Evolutionary conservation across 495 filamentous ascomycete species (phyloP).

Genomic region (Penicillium longicatenatum): DNA sequence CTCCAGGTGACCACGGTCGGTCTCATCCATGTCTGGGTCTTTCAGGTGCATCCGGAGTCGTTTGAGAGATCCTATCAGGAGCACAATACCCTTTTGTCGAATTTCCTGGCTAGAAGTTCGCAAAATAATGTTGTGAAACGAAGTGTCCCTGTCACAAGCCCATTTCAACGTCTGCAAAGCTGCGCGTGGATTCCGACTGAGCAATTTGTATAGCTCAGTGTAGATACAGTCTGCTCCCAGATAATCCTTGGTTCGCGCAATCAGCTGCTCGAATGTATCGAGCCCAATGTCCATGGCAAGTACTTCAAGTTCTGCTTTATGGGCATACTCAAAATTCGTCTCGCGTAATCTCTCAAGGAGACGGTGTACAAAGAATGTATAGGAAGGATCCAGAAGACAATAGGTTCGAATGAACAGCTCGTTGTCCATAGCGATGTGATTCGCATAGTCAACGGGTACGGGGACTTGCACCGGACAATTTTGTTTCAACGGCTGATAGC

Average conservation of each 20-base stretch:
- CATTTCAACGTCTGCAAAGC: conserved; percentile 60
- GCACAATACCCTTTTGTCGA: conserved; percentile 55
- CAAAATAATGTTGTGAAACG: conserved; percentile 67
- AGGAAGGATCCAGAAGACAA: conserved; percentile 75
- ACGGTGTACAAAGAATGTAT: conserved; percentile 65
- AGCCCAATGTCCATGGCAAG: conserved; percentile 66
- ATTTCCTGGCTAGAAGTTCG: conserved; percentile 62
- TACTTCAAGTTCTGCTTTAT: conserved; percentile 57
- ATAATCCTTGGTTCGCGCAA: conserved; percentile 71
- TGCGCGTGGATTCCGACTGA: conserved; percentile 39
- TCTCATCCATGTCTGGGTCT: conserved; percentile 29
- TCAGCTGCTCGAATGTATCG: conserved; percentile 75
- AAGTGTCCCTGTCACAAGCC: conserved; percentile 54
- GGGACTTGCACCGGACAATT: conserved; percentile 56
- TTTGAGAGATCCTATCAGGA: conserved; percentile 55
- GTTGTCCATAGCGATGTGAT: conserved; percentile 71
- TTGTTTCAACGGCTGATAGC: conserved; percentile 31
- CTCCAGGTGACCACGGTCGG: conserved; percentile 33
- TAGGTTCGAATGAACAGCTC: conserved; percentile 71
- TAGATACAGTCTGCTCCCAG: conserved; percentile 62
- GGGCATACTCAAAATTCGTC: conserved; percentile 44
- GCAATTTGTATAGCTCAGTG: conserved; percentile 52
- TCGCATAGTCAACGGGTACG: conserved; percentile 56
- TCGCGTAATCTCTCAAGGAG: conserved; percentile 54
- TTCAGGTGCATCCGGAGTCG: conserved; percentile 52